Conservation (phyloP, 1,284 basidiomycete genomes). For the Gyrodon tennesseensis region DNA sequence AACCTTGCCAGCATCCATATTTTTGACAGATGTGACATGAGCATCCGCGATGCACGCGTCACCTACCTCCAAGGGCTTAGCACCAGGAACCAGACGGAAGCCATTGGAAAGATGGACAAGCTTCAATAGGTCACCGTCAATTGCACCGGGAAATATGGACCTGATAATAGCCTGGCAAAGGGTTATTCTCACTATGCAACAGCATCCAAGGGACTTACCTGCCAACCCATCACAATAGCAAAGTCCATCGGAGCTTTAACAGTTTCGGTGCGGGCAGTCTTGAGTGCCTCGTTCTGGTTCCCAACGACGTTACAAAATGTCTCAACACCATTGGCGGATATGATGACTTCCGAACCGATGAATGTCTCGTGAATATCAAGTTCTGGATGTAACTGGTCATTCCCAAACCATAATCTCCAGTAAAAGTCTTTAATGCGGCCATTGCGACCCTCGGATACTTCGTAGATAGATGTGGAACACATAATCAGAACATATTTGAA, state of each 20-base stretch:
- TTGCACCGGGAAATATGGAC: slow-evolving; percentile 88
- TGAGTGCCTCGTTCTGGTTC: slow-evolving; percentile 91
- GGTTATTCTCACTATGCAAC: slow-evolving; percentile 20
- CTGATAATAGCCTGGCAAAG: slow-evolving; percentile 85
- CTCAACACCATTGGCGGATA: slow-evolving; percentile 77
- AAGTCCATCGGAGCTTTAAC: slow-evolving; percentile 97
- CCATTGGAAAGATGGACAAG: slow-evolving; percentile 97
- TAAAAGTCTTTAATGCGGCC: slow-evolving; percentile 94
- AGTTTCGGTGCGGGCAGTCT: slow-evolving; percentile 66
- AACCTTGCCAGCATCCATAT: slow-evolving; percentile 90
- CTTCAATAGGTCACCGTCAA: slow-evolving; percentile 93
- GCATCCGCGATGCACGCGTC: slow-evolving; percentile 93
- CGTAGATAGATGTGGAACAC: slow-evolving; percentile 93
- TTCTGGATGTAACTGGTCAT: slow-evolving; percentile 70
- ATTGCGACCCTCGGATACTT: slow-evolving; percentile 84
- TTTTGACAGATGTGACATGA: slow-evolving; percentile 85
- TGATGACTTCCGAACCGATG: slow-evolving; percentile 78
- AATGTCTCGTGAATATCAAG: slow-evolving; percentile 80
- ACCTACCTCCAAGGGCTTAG: slow-evolving; percentile 75
- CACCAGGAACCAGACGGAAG: slow-evolving; percentile 85
- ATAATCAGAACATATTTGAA: slow-evolving; percentile 89
- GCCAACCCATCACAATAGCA: slow-evolving; percentile 97
- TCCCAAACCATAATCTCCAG: slow-evolving; percentile 96
- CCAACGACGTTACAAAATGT: slow-evolving; percentile 93
- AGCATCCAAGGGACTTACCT: slow-evolving; percentile 56